Conservation (phyloP, 352 stramenopile species). For the Thalassiosira livingstoniorum region DNA sequence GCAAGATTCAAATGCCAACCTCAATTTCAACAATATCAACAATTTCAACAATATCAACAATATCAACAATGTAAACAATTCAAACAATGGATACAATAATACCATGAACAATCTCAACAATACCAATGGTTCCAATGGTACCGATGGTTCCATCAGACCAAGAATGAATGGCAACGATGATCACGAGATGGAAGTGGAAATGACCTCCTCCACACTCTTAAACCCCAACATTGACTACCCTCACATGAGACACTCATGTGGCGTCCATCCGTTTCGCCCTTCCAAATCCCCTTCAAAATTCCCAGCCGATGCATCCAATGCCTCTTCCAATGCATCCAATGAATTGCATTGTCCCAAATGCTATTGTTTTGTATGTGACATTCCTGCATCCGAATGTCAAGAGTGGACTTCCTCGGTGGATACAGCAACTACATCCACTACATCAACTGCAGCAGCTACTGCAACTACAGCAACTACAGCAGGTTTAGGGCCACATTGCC, state of each 20-base stretch:
- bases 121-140: too few relatives aligned
- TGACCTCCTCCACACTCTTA: slow-evolving; percentile 56
- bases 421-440: neutral
- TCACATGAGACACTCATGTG: slow-evolving; percentile 65
- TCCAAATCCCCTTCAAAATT: neutral
- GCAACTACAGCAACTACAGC: neutral
- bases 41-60: too few relatives aligned
- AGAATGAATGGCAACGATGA: too few relatives aligned
- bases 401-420: slow-evolving; percentile 43
- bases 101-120: too few relatives aligned
- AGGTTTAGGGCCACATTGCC: slow-evolving; percentile 43
- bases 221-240: slow-evolving; percentile 75
- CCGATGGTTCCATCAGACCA: too few relatives aligned
- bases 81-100: too few relatives aligned
- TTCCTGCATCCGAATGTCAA: slow-evolving; percentile 53
- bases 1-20: too few relatives aligned
- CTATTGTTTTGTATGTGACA: slow-evolving; percentile 76
- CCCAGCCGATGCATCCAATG: neutral
- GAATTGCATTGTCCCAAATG: slow-evolving; percentile 70
- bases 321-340: slow-evolving; percentile 12
- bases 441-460: neutral
- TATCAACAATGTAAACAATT: too few relatives aligned
- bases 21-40: too few relatives aligned
- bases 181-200: slow-evolving; percentile 54
- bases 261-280: slow-evolving; percentile 53